Conservation (phyloP, 1,284 basidiomycete genomes). For the Marasmius tenuissimus region DNA sequence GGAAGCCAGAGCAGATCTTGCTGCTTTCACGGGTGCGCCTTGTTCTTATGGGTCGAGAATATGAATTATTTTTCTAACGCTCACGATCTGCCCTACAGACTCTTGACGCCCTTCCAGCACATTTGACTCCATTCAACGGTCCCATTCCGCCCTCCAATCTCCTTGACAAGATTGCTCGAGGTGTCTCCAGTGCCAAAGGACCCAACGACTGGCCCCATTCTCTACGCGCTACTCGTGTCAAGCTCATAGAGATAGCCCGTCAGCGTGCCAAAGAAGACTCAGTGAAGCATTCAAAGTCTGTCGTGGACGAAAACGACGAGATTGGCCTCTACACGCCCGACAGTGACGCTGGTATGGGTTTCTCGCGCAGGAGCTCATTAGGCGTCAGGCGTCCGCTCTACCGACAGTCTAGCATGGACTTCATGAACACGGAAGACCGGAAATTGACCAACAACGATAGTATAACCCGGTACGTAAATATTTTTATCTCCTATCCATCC, state of each 20-base stretch:
- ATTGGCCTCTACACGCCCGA: slow-evolving; percentile 24
- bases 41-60: slow-evolving; percentile 7
- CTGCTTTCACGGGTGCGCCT: slow-evolving; percentile 63
- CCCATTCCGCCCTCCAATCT: slow-evolving; percentile 78
- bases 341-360: slow-evolving; percentile 29
- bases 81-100: slow-evolving; percentile 45
- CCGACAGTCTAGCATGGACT: slow-evolving; percentile 84
- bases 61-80: slow-evolving; percentile 11
- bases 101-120: slow-evolving; percentile 76
- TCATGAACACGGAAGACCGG: slow-evolving; percentile 51
- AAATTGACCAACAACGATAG: slow-evolving; percentile 53
- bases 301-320: slow-evolving; percentile 35
- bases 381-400: slow-evolving; percentile 57
- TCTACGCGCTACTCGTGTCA: slow-evolving; percentile 72
- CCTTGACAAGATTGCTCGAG: slow-evolving; percentile 78
- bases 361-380: slow-evolving; percentile 6
- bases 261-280: slow-evolving; percentile 54
- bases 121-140: slow-evolving; percentile 81
- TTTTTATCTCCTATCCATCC: slow-evolving; percentile 6
- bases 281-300: slow-evolving; percentile 33
- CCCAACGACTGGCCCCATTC: slow-evolving; percentile 78
- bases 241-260: slow-evolving; percentile 73
- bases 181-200: slow-evolving; percentile 69
- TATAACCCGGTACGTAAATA: slow-evolving; percentile 56
- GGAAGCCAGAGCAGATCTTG: slow-evolving; percentile 69